A percentile compares a stretch with the other conserved stretches of the same genome.
These are phyloP conservation scores for Maudiozyma barnettii DNA, from an alignment of 805 yeast species.

Conservation along the genomic window DNA sequence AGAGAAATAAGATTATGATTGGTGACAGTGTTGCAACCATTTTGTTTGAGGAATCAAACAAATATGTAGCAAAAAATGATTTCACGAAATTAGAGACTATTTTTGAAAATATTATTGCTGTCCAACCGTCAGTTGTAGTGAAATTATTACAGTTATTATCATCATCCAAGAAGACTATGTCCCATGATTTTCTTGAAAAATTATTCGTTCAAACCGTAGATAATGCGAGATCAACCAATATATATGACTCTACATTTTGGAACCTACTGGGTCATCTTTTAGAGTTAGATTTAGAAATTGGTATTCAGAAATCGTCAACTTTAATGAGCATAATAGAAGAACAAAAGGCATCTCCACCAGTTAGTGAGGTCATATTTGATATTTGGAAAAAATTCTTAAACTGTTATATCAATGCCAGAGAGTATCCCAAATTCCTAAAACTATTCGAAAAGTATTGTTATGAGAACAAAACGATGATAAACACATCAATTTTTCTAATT, in stretches of 20 bases:
- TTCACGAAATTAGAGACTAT: slow-evolving; percentile 36
- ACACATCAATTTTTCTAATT: slow-evolving; percentile 11
- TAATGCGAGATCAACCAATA: background rate
- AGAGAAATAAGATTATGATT: slow-evolving; percentile 6
- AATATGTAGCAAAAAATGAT: slow-evolving; percentile 16
- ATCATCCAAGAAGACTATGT: slow-evolving; percentile 41
- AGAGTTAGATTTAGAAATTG: slow-evolving; percentile 49
- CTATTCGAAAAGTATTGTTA: slow-evolving; percentile 33
- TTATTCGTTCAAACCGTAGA: slow-evolving; percentile 13
- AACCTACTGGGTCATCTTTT: slow-evolving; percentile 39
- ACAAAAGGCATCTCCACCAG: slow-evolving; percentile 5
- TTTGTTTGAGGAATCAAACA: slow-evolving; percentile 17
- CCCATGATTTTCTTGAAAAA: slow-evolving; percentile 39
- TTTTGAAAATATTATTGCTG: slow-evolving; percentile 34
- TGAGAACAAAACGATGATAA: background rate
- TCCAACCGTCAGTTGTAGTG: slow-evolving; percentile 35
- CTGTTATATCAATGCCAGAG: slow-evolving; percentile 50
- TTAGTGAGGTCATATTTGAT: slow-evolving; percentile 1
- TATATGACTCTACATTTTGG: slow-evolving; percentile 31
- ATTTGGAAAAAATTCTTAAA: slow-evolving; percentile 31
- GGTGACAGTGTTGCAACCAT: slow-evolving; percentile 6
- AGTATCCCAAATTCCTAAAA: slow-evolving; percentile 39
- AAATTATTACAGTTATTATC: slow-evolving; percentile 39
- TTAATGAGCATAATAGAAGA: slow-evolving; percentile 10
- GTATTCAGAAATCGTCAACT: slow-evolving; percentile 33